A percentile compares a stretch with the other conserved stretches of the same genome.
Evolutionary conservation across 2,329 filamentous ascomycete genomes (phyloP).

Genomic region (Botrytis fragariae): DNA sequence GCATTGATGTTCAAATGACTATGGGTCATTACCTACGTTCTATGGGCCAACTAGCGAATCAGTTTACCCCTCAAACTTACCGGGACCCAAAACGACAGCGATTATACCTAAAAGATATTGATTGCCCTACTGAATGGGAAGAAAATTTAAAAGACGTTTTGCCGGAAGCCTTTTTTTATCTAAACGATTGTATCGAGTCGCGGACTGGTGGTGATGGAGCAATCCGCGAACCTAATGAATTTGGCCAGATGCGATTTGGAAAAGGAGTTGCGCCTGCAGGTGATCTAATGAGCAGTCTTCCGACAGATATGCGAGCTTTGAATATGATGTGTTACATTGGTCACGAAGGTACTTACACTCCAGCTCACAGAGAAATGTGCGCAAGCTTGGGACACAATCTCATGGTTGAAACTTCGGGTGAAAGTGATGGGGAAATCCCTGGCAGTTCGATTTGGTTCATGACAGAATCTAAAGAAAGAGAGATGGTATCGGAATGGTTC

Average conservation of each 20-base stretch:
- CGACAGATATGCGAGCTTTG: constrained; percentile 81
- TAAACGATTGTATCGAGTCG: constrained; percentile 74
- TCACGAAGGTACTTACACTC: constrained; percentile 95
- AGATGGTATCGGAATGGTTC: constrained; percentile 90
- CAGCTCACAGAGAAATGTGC: constrained; percentile 96
- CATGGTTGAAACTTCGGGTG: constrained; percentile 87
- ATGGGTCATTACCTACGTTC: constrained; percentile 88
- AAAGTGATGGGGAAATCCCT: constrained; percentile 70
- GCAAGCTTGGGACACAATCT: constrained; percentile 94
- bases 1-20: constrained; percentile 76
- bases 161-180: constrained; percentile 80
- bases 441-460: constrained; percentile 98
- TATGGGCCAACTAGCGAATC: constrained; percentile 78
- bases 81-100: constrained; percentile 78
- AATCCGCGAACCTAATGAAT: constrained; percentile 45
- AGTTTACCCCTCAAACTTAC: constrained; percentile 74
- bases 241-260: constrained; percentile 43
- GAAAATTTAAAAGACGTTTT: constrained; percentile 74
- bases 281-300: constrained; percentile 92
- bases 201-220: constrained; percentile 53
- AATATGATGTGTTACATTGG: constrained; percentile 99
- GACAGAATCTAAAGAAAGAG: constrained; percentile 92
- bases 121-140: constrained; percentile 86
- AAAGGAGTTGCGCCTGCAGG: constrained; percentile 63
- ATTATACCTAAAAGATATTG: constrained; percentile 95